These are phyloP conservation scores for Neonectria ditissima DNA, from an alignment of 2,329 filamentous ascomycete species.

Conservation along the genomic window DNA sequence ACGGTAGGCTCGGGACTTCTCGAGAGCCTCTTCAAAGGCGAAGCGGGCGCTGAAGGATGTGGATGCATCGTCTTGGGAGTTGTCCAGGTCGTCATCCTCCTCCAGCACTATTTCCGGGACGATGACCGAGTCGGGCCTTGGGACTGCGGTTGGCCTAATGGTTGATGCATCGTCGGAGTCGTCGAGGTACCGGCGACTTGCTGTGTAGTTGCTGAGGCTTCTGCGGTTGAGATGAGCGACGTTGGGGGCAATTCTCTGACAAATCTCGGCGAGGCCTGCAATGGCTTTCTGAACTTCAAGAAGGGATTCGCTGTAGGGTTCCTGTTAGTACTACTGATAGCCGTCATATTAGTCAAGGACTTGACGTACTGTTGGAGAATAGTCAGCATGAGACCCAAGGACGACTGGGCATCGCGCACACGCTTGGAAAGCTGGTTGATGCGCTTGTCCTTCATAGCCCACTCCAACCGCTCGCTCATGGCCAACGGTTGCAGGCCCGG, in stretches of 20 bases:
- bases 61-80: background rate
- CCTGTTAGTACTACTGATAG: too few species aligned
- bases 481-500: background rate
- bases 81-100: constrained; percentile 1
- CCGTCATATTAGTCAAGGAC: too few species aligned
- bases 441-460: constrained; percentile 10
- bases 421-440: constrained; percentile 5
- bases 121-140: constrained; percentile 6
- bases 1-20: constrained; percentile 3
- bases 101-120: constrained; percentile 1
- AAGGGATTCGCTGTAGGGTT: constrained; percentile 1
- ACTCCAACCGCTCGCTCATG: constrained; percentile 10
- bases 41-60: background rate
- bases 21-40: constrained; percentile 1
- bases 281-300: constrained; percentile 11
- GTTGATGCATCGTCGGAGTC: constrained; percentile 6
- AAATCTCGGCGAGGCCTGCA: constrained; percentile 6
- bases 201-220: background rate
- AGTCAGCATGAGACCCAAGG: constrained; percentile 7
- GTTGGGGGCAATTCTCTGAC: constrained; percentile 11
- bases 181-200: background rate
- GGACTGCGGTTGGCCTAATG: background rate
- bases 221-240: constrained; percentile 13
- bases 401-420: constrained; percentile 14
- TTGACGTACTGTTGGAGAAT: constrained; percentile 10